Percentiles rank a stretch among this genome's conserved stretches.
These are phyloP conservation scores for Pythium myriotylum DNA, from an alignment of 352 stramenopile species.

Conservation along the genomic window DNA sequence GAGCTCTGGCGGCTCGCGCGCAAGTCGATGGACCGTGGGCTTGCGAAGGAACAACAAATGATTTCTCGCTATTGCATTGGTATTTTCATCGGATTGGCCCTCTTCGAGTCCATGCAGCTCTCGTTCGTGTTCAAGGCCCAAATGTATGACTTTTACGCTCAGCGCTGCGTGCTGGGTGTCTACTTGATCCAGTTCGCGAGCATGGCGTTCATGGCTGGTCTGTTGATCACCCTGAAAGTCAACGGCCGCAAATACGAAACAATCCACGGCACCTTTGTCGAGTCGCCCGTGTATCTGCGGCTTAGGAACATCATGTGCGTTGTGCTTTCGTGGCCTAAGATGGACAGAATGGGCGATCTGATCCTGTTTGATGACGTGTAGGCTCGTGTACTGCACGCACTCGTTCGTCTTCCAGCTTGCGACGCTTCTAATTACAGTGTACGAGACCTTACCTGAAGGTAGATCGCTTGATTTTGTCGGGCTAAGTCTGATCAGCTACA, in stretches of 20 bases:
- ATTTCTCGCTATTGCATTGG: constrained; percentile 41
- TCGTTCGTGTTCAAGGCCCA: constrained; percentile 32
- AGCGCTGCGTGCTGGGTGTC: constrained; percentile 39
- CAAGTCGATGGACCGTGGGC: constrained; percentile 70
- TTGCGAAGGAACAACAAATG: constrained; percentile 38
- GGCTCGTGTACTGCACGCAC: constrained; percentile 56
- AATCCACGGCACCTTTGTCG: constrained; percentile 62
- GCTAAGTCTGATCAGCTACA: constrained; percentile 14
- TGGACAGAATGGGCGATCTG: neutral
- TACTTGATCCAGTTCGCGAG: constrained; percentile 59
- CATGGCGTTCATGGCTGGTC: constrained; percentile 55
- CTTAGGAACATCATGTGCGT: constrained; percentile 69
- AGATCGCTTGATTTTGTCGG: constrained; percentile 1
- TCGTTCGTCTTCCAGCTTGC: constrained; percentile 49
- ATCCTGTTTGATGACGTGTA: constrained; percentile 1
- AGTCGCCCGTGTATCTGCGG: constrained; percentile 65
- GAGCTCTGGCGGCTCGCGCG: constrained; percentile 58
- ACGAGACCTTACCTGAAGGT: neutral
- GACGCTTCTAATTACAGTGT: constrained; percentile 15
- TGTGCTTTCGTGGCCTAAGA: neutral
- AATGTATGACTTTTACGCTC: constrained; percentile 57
- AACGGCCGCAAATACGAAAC: constrained; percentile 67
- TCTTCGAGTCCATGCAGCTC: constrained; percentile 36
- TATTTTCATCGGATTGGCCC: constrained; percentile 31
- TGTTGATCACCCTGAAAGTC: constrained; percentile 49